phyloP scores from a whole-genome alignment of 2,329 filamentous ascomycete species.

The Paraphoma chrysanthemicola region DNA sequence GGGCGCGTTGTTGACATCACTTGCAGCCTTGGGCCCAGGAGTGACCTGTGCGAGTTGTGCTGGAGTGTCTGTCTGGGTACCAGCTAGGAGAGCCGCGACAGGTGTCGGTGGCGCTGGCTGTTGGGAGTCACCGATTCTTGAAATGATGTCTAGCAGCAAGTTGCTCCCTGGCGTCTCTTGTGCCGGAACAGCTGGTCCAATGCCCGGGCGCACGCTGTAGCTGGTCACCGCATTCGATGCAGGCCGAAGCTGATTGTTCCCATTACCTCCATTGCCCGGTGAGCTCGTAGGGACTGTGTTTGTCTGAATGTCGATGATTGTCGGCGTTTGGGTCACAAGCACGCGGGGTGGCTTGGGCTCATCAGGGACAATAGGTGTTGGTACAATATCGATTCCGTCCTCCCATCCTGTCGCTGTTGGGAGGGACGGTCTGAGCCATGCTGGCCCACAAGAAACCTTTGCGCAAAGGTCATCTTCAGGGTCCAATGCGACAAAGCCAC shows the following conservation, averaged over 20 bases:
- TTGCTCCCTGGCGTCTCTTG: conserved; percentile 12
- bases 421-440: neutral
- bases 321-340: conserved; percentile 22
- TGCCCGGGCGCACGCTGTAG: neutral
- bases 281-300: conserved; percentile 4
- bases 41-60: neutral
- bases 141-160: conserved; percentile 26
- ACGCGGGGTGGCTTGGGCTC: conserved; percentile 8
- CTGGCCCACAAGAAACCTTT: neutral
- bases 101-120: conserved; percentile 11
- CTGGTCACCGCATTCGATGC: neutral
- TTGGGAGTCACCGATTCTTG: conserved; percentile 14
- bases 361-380: conserved; percentile 1
- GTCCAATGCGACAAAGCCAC: no score
- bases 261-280: neutral
- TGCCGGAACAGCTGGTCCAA: neutral
- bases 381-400: conserved; percentile 2
- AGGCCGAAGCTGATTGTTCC: neutral
- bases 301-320: conserved; percentile 22
- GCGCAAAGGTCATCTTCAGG: neutral
- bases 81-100: neutral
- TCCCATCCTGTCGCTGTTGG: conserved; percentile 23
- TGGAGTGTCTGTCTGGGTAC: neutral
- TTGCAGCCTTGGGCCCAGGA: neutral
- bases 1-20: conserved; percentile 1